Percentiles rank a stretch among this genome's conserved stretches.
Evolutionary conservation across 352 stramenopile genomes (phyloP).

Genomic region (Phytophthora pinifolia): DNA sequence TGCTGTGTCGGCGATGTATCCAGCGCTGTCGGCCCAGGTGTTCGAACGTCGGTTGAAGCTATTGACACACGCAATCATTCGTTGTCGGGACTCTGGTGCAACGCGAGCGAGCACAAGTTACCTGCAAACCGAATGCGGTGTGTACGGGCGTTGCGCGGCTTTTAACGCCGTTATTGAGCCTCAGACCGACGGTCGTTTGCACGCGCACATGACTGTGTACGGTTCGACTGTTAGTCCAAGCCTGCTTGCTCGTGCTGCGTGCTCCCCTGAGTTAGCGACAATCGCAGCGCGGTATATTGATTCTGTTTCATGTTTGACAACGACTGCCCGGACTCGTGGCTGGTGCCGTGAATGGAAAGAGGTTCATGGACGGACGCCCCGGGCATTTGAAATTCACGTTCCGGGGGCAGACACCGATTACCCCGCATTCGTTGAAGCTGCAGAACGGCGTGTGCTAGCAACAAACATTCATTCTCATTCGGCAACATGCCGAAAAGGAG

Average conservation of each 20-base stretch:
- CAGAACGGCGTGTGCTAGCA: not conserved
- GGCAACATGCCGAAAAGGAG: slow-evolving; percentile 11
- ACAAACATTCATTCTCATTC: slow-evolving; percentile 23
- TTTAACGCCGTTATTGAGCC: slow-evolving; percentile 21
- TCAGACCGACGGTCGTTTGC: slow-evolving; percentile 19
- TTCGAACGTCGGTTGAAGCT: slow-evolving; percentile 8
- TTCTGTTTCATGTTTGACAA: not conserved
- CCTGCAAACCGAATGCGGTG: not conserved
- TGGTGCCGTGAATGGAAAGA: slow-evolving; percentile 4
- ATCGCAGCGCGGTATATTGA: slow-evolving; percentile 1
- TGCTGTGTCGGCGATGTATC: slow-evolving; percentile 8
- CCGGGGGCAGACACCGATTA: slow-evolving; percentile 1
- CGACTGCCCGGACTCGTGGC: not conserved
- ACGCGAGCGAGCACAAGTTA: slow-evolving; percentile 9
- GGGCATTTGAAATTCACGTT: not conserved
- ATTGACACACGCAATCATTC: slow-evolving; percentile 2
- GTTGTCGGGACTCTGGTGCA: not conserved
- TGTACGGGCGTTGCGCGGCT: slow-evolving; percentile 11
- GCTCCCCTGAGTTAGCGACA: not conserved
- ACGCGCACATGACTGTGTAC: slow-evolving; percentile 17
- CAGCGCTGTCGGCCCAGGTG: slow-evolving; percentile 2
- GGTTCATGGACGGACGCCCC: not conserved
- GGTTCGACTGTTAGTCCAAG: slow-evolving; percentile 8
- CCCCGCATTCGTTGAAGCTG: not conserved
- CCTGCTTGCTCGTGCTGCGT: slow-evolving; percentile 12